Conservation (phyloP, 139 green algal species). For the Picochlorum sp. region DNA sequence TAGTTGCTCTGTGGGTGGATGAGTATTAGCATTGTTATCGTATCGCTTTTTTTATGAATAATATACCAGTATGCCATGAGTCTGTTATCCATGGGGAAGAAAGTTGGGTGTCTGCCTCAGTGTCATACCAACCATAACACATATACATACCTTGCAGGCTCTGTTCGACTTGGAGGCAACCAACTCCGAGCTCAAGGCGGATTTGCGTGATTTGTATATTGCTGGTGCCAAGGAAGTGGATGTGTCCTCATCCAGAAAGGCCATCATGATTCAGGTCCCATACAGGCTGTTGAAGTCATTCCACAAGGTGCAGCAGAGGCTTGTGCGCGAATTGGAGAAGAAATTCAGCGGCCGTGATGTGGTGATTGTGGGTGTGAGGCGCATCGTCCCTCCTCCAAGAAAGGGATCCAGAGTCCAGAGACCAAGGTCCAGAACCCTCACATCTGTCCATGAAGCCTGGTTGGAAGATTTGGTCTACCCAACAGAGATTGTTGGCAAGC, state of each 20-base stretch:
- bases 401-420: slow-evolving; percentile 53
- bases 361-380: slow-evolving; percentile 88
- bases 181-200: slow-evolving; percentile 95
- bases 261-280: slow-evolving; percentile 95
- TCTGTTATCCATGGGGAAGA: no score
- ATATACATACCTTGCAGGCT: slow-evolving; percentile 36
- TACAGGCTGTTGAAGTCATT: slow-evolving; percentile 95
- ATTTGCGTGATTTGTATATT: slow-evolving; percentile 98
- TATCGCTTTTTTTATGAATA: no score
- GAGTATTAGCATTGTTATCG: no score
- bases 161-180: slow-evolving; percentile 99
- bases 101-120: no score
- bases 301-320: slow-evolving; percentile 95
- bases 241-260: slow-evolving; percentile 76
- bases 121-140: no score
- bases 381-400: slow-evolving; percentile 79
- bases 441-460: slow-evolving; percentile 84
- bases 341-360: slow-evolving; percentile 99
- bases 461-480: slow-evolving; percentile 97
- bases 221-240: slow-evolving; percentile 89
- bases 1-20: background rate
- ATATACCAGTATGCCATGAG: no score
- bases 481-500: slow-evolving; percentile 99
- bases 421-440: slow-evolving; percentile 88
- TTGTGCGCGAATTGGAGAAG: slow-evolving; percentile 99